Conservation (phyloP, 257 asterid species). For the Gentiana dahurica region DNA sequence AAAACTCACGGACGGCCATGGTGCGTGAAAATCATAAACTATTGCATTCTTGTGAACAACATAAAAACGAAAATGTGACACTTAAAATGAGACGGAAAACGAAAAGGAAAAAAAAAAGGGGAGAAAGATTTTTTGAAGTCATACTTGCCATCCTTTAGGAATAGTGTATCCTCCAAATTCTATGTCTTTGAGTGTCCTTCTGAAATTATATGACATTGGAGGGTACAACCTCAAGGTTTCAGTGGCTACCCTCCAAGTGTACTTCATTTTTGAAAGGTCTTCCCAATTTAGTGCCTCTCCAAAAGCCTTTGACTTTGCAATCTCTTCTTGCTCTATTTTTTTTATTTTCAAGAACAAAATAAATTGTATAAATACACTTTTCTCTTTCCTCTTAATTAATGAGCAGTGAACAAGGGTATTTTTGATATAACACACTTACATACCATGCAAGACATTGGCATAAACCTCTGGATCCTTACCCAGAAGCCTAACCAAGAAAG, state of each 20-base stretch:
- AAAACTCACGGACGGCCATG: too few relatives aligned
- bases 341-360: background rate
- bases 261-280: constrained; percentile 55
- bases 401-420: too few relatives aligned
- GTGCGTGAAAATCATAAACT: too few relatives aligned
- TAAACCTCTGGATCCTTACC: constrained; percentile 15
- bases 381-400: too few relatives aligned
- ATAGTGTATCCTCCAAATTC: constrained; percentile 43
- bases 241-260: constrained; percentile 62
- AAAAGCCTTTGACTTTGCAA: constrained; percentile 20
- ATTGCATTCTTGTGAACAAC: too few relatives aligned
- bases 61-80: too few relatives aligned
- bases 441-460: constrained; percentile 7
- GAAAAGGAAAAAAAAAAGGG: too few relatives aligned
- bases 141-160: constrained; percentile 77
- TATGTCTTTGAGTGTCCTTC: constrained; percentile 36
- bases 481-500: constrained; percentile 25
- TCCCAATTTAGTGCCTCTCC: constrained; percentile 43
- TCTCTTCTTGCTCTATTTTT: constrained; percentile 47
- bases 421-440: too few relatives aligned
- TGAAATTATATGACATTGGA: constrained; percentile 44
- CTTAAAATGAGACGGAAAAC: too few relatives aligned
- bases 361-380: too few relatives aligned
- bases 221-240: constrained; percentile 46
- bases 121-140: constrained; percentile 1